These are phyloP conservation scores for Phytophthora pistaciae DNA, from an alignment of 352 stramenopile genomes.

Conservation along the genomic window DNA sequence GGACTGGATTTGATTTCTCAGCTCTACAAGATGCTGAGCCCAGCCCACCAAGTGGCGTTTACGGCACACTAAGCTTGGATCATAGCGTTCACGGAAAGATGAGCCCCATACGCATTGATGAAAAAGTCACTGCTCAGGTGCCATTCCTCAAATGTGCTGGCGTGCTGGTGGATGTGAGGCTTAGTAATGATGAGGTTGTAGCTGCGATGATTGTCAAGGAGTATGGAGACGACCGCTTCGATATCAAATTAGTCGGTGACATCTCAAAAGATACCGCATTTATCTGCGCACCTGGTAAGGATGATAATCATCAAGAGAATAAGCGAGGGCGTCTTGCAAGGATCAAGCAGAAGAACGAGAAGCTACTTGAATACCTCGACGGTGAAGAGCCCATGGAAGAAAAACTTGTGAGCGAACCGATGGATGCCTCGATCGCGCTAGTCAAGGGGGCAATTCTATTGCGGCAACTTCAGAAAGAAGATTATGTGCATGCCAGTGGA, in stretches of 20 bases:
- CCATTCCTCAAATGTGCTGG: slow-evolving; percentile 52
- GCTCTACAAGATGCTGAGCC: slow-evolving; percentile 5
- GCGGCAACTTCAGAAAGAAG: slow-evolving; percentile 50
- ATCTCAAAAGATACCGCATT: not conserved
- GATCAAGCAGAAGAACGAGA: slow-evolving; percentile 31
- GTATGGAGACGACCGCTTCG: slow-evolving; percentile 46
- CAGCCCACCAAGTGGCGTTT: not conserved
- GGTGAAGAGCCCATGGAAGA: slow-evolving; percentile 34
- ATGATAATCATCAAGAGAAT: not conserved
- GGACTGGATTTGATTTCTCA: slow-evolving; percentile 66
- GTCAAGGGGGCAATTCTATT: slow-evolving; percentile 39
- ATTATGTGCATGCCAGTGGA: slow-evolving; percentile 50
- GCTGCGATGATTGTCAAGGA: slow-evolving; percentile 56
- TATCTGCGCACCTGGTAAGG: not conserved
- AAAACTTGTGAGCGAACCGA: slow-evolving; percentile 36
- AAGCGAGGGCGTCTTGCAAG: slow-evolving; percentile 41
- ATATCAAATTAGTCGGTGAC: slow-evolving; percentile 36
- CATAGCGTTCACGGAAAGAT: slow-evolving; percentile 5
- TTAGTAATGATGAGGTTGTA: slow-evolving; percentile 44
- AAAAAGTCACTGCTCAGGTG: slow-evolving; percentile 46
- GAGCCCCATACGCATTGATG: slow-evolving; percentile 32
- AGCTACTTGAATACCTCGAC: slow-evolving; percentile 44
- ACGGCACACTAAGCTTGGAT: not conserved
- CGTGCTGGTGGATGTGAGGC: slow-evolving; percentile 52
- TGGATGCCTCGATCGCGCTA: slow-evolving; percentile 47